phyloP scores from a whole-genome alignment of 495 filamentous ascomycete genomes.

The Cairneyella variabilis region DNA sequence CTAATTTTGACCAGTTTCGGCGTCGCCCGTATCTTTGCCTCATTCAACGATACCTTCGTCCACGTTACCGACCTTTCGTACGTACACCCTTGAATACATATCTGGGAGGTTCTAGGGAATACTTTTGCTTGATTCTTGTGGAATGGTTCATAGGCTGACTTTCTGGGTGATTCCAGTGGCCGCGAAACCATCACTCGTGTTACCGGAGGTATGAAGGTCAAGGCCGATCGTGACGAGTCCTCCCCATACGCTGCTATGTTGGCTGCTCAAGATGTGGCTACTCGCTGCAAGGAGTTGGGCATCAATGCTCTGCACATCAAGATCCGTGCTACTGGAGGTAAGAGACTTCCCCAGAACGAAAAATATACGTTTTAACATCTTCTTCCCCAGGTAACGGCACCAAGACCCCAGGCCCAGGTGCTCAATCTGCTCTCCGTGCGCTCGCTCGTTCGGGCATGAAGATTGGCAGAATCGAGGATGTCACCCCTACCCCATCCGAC shows the following conservation, averaged over 20 bases:
- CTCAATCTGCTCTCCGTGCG: slow-evolving; percentile 97
- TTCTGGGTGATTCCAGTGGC: slow-evolving; percentile 72
- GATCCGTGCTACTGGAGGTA: slow-evolving; percentile 98
- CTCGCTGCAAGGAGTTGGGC: slow-evolving; percentile 98
- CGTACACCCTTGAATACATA: slow-evolving; percentile 39
- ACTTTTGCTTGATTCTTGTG: slow-evolving; percentile 12
- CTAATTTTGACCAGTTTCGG: slow-evolving; percentile 53
- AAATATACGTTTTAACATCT: slow-evolving; percentile 6
- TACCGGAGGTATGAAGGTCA: slow-evolving; percentile 99
- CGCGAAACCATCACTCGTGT: slow-evolving; percentile 99
- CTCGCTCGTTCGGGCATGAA: slow-evolving; percentile 98
- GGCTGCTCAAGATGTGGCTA: slow-evolving; percentile 92
- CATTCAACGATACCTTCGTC: slow-evolving; percentile 98
- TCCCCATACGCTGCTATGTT: slow-evolving; percentile 99
- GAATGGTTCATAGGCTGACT: slow-evolving; percentile 49
- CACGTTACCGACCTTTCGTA: slow-evolving; percentile 98
- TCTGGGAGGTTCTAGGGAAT: slow-evolving; percentile 21
- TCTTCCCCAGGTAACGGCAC: slow-evolving; percentile 77
- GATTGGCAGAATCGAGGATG: slow-evolving; percentile 99
- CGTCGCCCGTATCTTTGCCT: slow-evolving; percentile 98
- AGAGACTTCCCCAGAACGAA: slow-evolving; percentile 16
- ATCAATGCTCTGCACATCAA: slow-evolving; percentile 99
- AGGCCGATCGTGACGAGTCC: slow-evolving; percentile 99
- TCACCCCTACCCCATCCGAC: slow-evolving; percentile 97
- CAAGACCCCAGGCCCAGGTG: slow-evolving; percentile 98